These are phyloP conservation scores for Hyphopichia fennica DNA, from an alignment of 1,139 yeast species.

Conservation along the genomic window DNA sequence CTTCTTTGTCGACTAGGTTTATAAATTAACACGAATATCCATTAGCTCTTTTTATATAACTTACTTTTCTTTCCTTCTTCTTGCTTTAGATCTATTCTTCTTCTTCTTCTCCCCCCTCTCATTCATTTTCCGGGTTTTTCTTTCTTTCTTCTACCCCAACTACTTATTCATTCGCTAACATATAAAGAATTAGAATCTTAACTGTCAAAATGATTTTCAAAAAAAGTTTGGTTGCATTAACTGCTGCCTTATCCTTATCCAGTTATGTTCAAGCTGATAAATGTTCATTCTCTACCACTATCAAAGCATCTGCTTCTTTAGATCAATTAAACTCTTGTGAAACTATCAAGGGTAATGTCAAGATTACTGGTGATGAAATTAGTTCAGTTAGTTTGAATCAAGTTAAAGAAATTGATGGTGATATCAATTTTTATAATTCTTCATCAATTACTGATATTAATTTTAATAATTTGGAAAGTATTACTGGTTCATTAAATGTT, in stretches of 20 bases:
- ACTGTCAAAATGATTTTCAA: not conserved
- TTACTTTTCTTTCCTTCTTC: too few relatives aligned
- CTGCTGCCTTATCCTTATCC: constrained; percentile 13
- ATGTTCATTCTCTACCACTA: constrained; percentile 41
- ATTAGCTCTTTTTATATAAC: not conserved
- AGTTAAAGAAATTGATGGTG: constrained; percentile 36
- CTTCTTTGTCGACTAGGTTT: not conserved
- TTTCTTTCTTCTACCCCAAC: not conserved
- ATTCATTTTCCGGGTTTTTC: not conserved
- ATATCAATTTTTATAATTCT: constrained; percentile 38
- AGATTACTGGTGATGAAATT: constrained; percentile 39
- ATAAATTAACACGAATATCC: not conserved
- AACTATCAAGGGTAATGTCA: constrained; percentile 42
- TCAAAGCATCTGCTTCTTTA: constrained; percentile 40
- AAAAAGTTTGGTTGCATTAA: constrained; percentile 10
- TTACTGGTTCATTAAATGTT: constrained; percentile 38
- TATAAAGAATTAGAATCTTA: too few relatives aligned
- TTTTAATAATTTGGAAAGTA: constrained; percentile 29
- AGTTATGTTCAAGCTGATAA: constrained; percentile 17
- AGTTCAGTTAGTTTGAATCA: constrained; percentile 33
- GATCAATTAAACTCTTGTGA: constrained; percentile 38
- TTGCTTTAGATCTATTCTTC: not conserved
- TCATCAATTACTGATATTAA: constrained; percentile 39
- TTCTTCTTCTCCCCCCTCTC: not conserved
- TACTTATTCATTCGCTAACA: not conserved